Evolutionary conservation across 1,284 basidiomycete species (phyloP).

Genomic region (Peniophora sp.): DNA sequence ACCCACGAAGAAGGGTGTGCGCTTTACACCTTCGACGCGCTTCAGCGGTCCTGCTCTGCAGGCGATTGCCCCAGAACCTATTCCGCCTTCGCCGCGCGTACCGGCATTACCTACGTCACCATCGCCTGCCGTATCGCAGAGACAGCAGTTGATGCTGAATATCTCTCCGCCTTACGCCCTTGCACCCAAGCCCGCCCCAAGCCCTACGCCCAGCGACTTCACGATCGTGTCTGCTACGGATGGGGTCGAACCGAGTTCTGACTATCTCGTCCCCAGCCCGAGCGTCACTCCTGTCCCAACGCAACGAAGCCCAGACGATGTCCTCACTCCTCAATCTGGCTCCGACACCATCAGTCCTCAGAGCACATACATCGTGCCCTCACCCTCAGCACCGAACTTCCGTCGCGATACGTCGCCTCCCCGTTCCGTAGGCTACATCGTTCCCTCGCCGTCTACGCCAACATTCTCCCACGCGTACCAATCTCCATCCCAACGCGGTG

Average conservation of each 20-base stretch:
- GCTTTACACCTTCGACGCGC: conserved; percentile 10
- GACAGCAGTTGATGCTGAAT: background rate
- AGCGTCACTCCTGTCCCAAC: conserved; percentile 10
- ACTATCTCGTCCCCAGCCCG: conserved; percentile 17
- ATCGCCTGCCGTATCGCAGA: conserved; percentile 1
- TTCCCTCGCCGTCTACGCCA: background rate
- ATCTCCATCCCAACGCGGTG: too few relatives aligned
- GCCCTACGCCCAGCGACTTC: conserved; percentile 7
- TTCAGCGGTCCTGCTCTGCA: background rate
- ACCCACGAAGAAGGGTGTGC: conserved; percentile 5
- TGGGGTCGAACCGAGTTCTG: conserved; percentile 18
- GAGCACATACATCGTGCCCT: conserved; percentile 19
- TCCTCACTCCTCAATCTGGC: conserved; percentile 14
- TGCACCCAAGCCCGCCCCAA: conserved; percentile 11
- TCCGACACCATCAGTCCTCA: conserved; percentile 19
- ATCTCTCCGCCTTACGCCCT: conserved; percentile 4
- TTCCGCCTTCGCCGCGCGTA: conserved; percentile 3
- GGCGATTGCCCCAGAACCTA: background rate
- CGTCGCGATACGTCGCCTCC: background rate
- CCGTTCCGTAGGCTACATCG: background rate
- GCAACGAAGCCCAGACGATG: background rate
- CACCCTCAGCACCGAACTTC: background rate
- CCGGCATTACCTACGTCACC: background rate
- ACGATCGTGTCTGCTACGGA: conserved; percentile 19
- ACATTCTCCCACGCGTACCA: background rate